These are phyloP conservation scores for Irpex rosettiformis DNA, from an alignment of 1,284 basidiomycete species.

Conservation along the genomic window DNA sequence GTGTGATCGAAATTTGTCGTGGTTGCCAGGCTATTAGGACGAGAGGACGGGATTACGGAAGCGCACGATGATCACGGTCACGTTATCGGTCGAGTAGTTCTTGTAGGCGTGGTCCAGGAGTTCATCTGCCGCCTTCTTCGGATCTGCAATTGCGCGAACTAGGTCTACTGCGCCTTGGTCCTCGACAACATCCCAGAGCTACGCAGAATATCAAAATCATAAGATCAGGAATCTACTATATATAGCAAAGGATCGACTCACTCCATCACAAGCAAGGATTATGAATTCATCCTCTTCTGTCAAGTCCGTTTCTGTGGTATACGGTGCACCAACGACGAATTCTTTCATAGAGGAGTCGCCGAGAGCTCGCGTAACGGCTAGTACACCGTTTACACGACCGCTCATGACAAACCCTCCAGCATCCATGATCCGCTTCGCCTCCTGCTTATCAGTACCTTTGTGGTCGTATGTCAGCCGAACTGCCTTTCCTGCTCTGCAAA, in stretches of 20 bases:
- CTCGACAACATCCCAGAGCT: slow-evolving; percentile 96
- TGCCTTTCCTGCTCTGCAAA: slow-evolving; percentile 87
- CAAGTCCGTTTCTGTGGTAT: slow-evolving; percentile 95
- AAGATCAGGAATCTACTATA: background rate
- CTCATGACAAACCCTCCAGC: slow-evolving; percentile 99
- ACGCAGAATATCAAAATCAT: slow-evolving; percentile 1
- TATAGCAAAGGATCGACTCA: slow-evolving; percentile 41
- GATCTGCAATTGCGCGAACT: slow-evolving; percentile 70
- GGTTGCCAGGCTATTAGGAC: background rate
- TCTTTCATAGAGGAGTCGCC: slow-evolving; percentile 99
- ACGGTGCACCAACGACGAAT: slow-evolving; percentile 97
- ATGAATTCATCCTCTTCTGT: slow-evolving; percentile 92
- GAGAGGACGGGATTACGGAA: slow-evolving; percentile 47
- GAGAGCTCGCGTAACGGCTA: slow-evolving; percentile 94
- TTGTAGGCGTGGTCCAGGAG: slow-evolving; percentile 85
- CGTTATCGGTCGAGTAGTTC: slow-evolving; percentile 90
- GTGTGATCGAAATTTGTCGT: background rate
- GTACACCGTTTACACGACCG: slow-evolving; percentile 94
- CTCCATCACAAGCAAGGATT: slow-evolving; percentile 97
- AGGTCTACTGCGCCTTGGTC: slow-evolving; percentile 94
- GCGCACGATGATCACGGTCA: slow-evolving; percentile 75
- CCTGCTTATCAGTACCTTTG: slow-evolving; percentile 96
- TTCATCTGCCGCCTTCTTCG: slow-evolving; percentile 78
- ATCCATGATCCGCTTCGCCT: slow-evolving; percentile 96
- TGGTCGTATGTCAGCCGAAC: slow-evolving; percentile 97